phyloP scores from a whole-genome alignment of 805 yeast genomes.

The Cephaloascus albidus region DNA sequence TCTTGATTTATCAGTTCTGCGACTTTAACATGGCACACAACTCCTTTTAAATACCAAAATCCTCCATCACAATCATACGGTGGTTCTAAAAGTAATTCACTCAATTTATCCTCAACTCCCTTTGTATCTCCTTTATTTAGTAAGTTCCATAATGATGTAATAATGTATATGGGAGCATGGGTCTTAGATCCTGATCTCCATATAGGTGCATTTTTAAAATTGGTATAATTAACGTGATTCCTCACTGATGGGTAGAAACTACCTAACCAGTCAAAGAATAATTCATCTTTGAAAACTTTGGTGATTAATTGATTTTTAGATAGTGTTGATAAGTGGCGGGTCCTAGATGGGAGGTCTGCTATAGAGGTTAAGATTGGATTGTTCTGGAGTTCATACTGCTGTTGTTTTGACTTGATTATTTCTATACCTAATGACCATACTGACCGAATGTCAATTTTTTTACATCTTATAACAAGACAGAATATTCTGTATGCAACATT shows the following conservation, averaged over 20 bases:
- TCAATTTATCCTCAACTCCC: constrained; percentile 21
- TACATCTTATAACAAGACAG: constrained; percentile 36
- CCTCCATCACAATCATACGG: constrained; percentile 33
- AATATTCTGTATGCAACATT: constrained; percentile 42
- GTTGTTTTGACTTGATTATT: constrained; percentile 23
- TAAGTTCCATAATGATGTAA: constrained; percentile 32
- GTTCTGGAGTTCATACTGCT: background rate
- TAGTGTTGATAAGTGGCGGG: background rate
- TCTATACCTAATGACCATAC: constrained; percentile 61
- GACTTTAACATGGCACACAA: constrained; percentile 11
- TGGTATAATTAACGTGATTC: constrained; percentile 1
- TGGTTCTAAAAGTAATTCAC: constrained; percentile 27
- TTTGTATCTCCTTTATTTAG: constrained; percentile 23
- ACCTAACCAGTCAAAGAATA: constrained; percentile 25
- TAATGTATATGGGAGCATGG: constrained; percentile 30
- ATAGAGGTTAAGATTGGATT: background rate
- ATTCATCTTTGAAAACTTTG: constrained; percentile 13
- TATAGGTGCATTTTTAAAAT: constrained; percentile 17
- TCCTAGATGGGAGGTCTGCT: background rate
- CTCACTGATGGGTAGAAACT: constrained; percentile 15
- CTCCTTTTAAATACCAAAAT: constrained; percentile 22
- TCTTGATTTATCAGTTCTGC: too few species aligned
- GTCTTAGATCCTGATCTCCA: constrained; percentile 30
- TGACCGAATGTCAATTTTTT: constrained; percentile 40
- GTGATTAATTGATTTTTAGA: background rate